Percentiles rank a stretch among this genome's conserved stretches.
phyloP scores from a whole-genome alignment of 2,329 filamentous ascomycete genomes.

The Colletotrichum sp. region DNA sequence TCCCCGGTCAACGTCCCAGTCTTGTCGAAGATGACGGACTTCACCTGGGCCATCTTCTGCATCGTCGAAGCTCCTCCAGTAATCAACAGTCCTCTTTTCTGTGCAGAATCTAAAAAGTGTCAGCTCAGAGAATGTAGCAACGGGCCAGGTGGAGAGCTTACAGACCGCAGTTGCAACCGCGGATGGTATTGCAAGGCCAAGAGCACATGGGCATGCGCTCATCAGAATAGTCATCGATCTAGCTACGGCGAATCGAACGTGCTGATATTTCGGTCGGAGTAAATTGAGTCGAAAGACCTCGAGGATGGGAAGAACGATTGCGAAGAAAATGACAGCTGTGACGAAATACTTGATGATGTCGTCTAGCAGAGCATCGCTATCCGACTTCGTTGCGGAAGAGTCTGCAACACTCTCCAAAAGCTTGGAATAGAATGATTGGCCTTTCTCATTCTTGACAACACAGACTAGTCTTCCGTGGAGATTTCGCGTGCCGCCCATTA shows the following conservation, averaged over 20 bases:
- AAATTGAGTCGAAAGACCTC: background rate
- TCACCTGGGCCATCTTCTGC: background rate
- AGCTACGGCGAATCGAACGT: background rate
- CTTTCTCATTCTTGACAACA: background rate
- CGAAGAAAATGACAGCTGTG: background rate
- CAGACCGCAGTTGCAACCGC: background rate
- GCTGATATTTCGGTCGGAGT: background rate
- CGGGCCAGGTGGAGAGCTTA: background rate
- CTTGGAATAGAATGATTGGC: background rate
- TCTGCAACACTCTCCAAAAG: background rate
- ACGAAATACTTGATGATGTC: background rate
- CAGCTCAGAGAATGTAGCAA: background rate
- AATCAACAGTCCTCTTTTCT: background rate
- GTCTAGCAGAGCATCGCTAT: background rate
- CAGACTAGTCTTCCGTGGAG: background rate
- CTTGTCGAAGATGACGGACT: background rate
- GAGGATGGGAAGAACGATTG: background rate
- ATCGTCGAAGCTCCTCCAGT: background rate
- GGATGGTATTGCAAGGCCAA: background rate
- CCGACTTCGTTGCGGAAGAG: background rate
- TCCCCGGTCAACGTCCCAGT: background rate
- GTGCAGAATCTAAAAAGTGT: background rate
- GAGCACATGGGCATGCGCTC: background rate
- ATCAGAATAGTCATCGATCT: background rate
- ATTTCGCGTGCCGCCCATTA: background rate